Base-by-base conservation (phyloP, 495 filamentous ascomycete genomes). In the Acidomyces sp. region DNA sequence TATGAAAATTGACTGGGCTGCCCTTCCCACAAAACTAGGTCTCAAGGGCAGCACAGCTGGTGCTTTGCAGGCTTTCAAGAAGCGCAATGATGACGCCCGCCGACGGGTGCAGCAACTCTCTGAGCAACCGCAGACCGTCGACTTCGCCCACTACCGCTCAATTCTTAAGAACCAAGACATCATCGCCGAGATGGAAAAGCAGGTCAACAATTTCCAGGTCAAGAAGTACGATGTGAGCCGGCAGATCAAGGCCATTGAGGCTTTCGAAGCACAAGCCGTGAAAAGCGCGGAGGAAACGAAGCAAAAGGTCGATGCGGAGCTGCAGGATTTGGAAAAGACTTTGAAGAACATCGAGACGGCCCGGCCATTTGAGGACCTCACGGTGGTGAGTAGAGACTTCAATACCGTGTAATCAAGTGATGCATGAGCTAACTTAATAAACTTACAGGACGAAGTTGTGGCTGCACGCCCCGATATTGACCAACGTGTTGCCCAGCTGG, bases 71-170 rank as follows among this genome's bases (percentile, higher is more conserved):
- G 68, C 83, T 52, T 99, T 99, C 80, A 99, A 99, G 72, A 88
- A 93, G 77, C 90, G 92, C 66, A 95, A 96, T 71, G 92, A 99
- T 53, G 87, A 96, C 57, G 87, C 83, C 59, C 88, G 90, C 67
- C 87, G 92, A 67, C 87, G 85, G 67, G 70, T 96, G 24, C 71
- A 73, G 59, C 39, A 74, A 30, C 82, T 96, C 29, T 73, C 71
- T 34, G 80, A 90, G 57, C 75, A 78, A 54, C 70, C 87, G 36
- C 80, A 82, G 59, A 69, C 72, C 22, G 71, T 99, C 65, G 86
- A 99, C 75, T 95, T 96, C 68, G 61, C 75, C 47, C 71, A 85
- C 63, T 99, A 95, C 83, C 87, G 90, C 67, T 62, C 66, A 57
- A 56, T 78, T 51, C 80, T 99, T 49, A 93, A 93, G 73, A 96